Conservation (phyloP, 1,139 yeast species). For the Nakaseomyces sp. region DNA sequence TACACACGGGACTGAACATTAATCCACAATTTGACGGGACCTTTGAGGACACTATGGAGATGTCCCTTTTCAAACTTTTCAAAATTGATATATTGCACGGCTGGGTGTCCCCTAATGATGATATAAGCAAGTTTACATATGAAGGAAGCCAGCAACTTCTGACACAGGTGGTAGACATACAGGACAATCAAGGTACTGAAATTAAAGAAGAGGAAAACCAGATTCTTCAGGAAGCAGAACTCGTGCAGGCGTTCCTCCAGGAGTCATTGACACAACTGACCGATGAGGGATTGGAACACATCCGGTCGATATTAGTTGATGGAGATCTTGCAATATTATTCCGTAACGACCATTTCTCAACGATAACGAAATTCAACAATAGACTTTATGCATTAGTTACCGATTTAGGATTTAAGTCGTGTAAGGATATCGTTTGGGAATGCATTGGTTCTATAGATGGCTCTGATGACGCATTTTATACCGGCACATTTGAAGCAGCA, state of each 20-base stretch:
- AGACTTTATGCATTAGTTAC: conserved; percentile 58
- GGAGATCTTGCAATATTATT: conserved; percentile 58
- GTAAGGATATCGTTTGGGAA: conserved; percentile 63
- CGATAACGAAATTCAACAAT: conserved; percentile 47
- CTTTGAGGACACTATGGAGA: conserved; percentile 41
- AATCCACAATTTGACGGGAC: conserved; percentile 65
- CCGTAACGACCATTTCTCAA: conserved; percentile 77
- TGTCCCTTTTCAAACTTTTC: conserved; percentile 39
- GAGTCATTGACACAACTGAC: conserved; percentile 66
- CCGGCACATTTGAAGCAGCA: conserved; percentile 47
- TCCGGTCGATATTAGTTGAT: conserved; percentile 37
- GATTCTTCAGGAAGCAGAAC: conserved; percentile 26
- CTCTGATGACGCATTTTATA: conserved; percentile 53
- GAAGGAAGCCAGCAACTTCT: conserved; percentile 39
- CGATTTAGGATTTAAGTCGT: conserved; percentile 53
- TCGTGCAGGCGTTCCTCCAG: conserved; percentile 31
- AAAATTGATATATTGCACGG: conserved; percentile 43
- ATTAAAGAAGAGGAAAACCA: conserved; percentile 15
- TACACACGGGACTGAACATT: conserved; percentile 66
- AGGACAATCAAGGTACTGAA: conserved; percentile 8
- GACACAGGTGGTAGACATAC: conserved; percentile 32
- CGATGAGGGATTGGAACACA: conserved; percentile 43
- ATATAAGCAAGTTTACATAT: conserved; percentile 35
- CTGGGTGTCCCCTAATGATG: conserved; percentile 34
- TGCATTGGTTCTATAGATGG: conserved; percentile 60